Evolutionary conservation across 345 rosid species (phyloP).

Genomic region (Lepidium africanum): DNA sequence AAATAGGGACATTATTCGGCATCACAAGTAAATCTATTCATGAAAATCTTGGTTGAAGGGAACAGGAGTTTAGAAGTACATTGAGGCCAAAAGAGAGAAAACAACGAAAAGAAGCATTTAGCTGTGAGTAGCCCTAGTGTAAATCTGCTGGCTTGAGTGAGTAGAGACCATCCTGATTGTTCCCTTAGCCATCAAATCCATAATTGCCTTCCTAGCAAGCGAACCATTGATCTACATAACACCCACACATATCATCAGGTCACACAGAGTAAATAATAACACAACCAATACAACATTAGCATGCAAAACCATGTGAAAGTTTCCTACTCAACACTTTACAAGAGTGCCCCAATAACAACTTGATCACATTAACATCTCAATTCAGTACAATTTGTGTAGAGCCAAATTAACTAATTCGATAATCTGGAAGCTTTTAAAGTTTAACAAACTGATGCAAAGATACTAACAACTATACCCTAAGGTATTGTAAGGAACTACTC

Average conservation of each 20-base stretch:
- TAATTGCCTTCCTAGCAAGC: slow-evolving; percentile 52
- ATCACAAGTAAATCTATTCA: not conserved
- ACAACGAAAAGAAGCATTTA: not conserved
- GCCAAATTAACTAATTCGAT: not conserved
- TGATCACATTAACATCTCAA: not conserved
- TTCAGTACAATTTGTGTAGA: not conserved
- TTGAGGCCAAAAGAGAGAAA: not conserved
- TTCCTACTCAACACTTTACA: too few relatives aligned
- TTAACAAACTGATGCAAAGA: not conserved
- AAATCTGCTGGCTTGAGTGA: slow-evolving; percentile 60
- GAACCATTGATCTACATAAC: slow-evolving; percentile 41
- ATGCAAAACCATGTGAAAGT: not conserved
- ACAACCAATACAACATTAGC: not conserved
- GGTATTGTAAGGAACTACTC: not conserved
- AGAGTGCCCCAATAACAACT: not conserved
- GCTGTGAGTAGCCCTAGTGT: slow-evolving; percentile 56
- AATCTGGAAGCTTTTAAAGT: not conserved
- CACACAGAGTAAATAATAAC: not conserved
- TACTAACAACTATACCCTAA: not conserved
- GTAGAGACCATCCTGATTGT: slow-evolving; percentile 50
- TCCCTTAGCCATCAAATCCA: slow-evolving; percentile 60
- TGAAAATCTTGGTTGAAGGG: not conserved
- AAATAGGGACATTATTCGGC: not conserved
- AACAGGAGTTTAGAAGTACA: not conserved
- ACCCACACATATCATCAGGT: not conserved